These are phyloP conservation scores for Pyronema domesticum DNA, from an alignment of 495 filamentous ascomycete genomes.

Conservation along the genomic window DNA sequence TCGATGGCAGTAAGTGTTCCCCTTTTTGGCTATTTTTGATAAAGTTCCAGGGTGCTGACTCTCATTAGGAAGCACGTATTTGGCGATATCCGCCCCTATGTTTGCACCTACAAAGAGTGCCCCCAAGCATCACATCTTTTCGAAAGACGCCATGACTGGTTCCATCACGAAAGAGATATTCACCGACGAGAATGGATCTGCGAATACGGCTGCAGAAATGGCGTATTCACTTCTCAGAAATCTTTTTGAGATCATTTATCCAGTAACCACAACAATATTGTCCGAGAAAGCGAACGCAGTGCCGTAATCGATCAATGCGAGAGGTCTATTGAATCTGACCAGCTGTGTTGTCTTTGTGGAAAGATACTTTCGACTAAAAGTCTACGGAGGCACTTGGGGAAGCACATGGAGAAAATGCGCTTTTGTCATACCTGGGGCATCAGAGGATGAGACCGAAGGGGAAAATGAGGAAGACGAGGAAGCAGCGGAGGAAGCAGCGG, in stretches of 20 bases:
- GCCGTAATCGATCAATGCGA: constrained; percentile 10
- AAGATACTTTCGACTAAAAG: too few species aligned
- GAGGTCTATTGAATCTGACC: constrained; percentile 6
- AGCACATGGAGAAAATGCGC: too few species aligned
- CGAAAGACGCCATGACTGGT: constrained; percentile 19
- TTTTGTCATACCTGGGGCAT: too few species aligned
- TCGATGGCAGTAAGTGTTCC: constrained; percentile 13
- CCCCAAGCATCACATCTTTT: constrained; percentile 7
- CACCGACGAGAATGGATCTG: constrained; percentile 20
- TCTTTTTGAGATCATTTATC: constrained; percentile 4
- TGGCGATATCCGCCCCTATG: constrained; percentile 18
- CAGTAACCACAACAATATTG: neutral
- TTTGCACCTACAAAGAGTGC: constrained; percentile 19
- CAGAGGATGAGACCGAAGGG: too few species aligned
- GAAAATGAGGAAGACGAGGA: too few species aligned
- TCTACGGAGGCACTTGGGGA: too few species aligned
- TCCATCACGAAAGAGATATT: constrained; percentile 12
- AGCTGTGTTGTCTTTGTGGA: constrained; percentile 9
- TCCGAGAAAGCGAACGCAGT: neutral
- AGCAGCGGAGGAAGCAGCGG: too few species aligned
- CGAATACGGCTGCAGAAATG: too few species aligned
- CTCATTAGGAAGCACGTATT: constrained; percentile 20
- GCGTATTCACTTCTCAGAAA: too few species aligned
- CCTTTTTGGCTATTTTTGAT: too few species aligned
- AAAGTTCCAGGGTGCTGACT: neutral